Evolutionary conservation across 768 basidiomycete genomes (phyloP).

Genomic region (Leccinum arenicola): DNA sequence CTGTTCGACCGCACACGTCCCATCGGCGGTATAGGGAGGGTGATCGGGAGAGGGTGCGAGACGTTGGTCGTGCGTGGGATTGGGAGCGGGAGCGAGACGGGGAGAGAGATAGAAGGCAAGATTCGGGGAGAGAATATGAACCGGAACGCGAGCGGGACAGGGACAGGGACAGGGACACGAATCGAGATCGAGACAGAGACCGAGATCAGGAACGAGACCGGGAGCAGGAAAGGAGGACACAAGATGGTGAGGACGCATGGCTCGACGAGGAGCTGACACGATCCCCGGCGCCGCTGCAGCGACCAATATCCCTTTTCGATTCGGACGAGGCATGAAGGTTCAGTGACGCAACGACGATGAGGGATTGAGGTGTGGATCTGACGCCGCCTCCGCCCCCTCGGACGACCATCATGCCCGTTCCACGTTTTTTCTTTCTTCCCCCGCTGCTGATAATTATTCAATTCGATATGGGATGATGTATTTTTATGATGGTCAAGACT

Average conservation of each 20-base stretch:
- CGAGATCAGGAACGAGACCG: neutral
- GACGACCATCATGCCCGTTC: neutral
- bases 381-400: neutral
- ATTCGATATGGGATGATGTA: constrained; percentile 5
- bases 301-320: constrained; percentile 33
- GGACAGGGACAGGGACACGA: neutral
- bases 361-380: neutral
- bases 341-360: neutral
- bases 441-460: neutral
- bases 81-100: neutral
- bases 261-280: constrained; percentile 11
- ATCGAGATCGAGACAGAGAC: neutral
- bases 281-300: constrained; percentile 29
- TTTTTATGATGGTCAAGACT: neutral
- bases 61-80: neutral
- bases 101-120: neutral
- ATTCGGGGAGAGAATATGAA: neutral
- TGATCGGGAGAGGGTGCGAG: neutral
- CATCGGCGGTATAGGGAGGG: constrained; percentile 13
- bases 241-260: constrained; percentile 2
- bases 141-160: neutral
- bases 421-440: neutral
- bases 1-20: constrained; percentile 24
- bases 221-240: neutral
- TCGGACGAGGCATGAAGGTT: constrained; percentile 18